Conservation (phyloP, 257 asterid genomes). For the Anisodus tanguticus region DNA sequence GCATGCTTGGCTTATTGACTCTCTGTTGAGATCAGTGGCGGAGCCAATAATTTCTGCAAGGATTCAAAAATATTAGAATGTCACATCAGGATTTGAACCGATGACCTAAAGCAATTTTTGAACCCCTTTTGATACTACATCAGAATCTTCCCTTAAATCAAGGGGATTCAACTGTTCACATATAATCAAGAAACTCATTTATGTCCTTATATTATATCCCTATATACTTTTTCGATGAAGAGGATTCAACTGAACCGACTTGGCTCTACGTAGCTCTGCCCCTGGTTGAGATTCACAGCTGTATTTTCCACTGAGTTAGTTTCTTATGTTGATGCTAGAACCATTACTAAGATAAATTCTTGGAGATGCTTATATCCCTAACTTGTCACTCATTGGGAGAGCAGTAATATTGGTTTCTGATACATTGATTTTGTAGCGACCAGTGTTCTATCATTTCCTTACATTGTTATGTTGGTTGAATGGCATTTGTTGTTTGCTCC, state of each 20-base stretch:
- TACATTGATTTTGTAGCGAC: neutral
- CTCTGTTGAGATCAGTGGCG: neutral
- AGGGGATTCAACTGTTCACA: too few species aligned
- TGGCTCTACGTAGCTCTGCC: too few species aligned
- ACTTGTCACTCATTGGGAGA: neutral
- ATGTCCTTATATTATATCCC: too few species aligned
- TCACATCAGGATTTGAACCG: too few species aligned
- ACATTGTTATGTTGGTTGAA: neutral
- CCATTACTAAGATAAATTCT: neutral
- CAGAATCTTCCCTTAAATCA: too few species aligned
- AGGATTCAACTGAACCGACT: too few species aligned
- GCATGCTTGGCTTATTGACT: neutral
- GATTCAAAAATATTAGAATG: too few species aligned
- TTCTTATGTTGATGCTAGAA: neutral
- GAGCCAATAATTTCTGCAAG: too few species aligned
- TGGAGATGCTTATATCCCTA: conserved; percentile 18
- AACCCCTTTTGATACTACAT: too few species aligned
- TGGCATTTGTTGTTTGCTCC: neutral
- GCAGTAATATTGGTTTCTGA: conserved; percentile 3
- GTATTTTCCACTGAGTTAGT: neutral
- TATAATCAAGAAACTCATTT: too few species aligned
- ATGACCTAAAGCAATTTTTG: too few species aligned
- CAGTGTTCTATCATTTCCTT: neutral
- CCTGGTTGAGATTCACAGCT: neutral
- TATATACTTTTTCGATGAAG: too few species aligned